Evolutionary conservation across 2,329 filamentous ascomycete species (phyloP).

Genomic region (Paracorniculantispora psalliotae): DNA sequence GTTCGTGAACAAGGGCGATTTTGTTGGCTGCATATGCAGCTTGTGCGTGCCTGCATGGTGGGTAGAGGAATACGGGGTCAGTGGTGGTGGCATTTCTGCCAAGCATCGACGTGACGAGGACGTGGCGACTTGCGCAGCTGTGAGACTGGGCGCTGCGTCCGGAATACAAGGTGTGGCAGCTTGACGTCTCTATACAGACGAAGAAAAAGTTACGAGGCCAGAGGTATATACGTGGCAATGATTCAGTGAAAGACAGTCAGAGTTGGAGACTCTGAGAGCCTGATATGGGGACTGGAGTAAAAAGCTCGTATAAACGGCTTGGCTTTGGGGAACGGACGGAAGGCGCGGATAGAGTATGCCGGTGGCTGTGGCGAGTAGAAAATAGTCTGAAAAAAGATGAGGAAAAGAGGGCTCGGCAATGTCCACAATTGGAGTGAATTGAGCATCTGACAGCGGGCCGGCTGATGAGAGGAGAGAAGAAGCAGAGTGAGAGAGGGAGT

Average conservation of each 20-base stretch:
- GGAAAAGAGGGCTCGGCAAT: background rate
- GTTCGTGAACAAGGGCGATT: background rate
- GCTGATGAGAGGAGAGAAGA: too few relatives aligned
- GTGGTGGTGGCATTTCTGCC: background rate
- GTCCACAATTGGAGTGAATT: background rate
- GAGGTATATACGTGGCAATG: too few relatives aligned
- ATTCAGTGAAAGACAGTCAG: too few relatives aligned
- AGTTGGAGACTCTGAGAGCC: too few relatives aligned
- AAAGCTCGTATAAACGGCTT: background rate
- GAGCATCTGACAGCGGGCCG: too few relatives aligned
- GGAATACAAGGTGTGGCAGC: background rate
- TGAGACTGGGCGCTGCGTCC: too few relatives aligned
- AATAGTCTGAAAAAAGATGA: background rate
- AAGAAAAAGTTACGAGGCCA: too few relatives aligned
- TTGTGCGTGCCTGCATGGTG: background rate
- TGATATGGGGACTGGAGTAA: background rate
- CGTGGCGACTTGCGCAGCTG: background rate
- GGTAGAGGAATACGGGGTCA: background rate
- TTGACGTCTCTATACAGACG: background rate
- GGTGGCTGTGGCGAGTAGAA: background rate
- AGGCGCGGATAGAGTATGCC: slow-evolving; percentile 2
- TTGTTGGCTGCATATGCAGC: too few relatives aligned
- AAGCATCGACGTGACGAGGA: background rate
- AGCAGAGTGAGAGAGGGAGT: too few relatives aligned
- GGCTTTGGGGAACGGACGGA: background rate